Conservation (phyloP, 2,329 filamentous ascomycete genomes). For the Dactylellina parvicollis region DNA sequence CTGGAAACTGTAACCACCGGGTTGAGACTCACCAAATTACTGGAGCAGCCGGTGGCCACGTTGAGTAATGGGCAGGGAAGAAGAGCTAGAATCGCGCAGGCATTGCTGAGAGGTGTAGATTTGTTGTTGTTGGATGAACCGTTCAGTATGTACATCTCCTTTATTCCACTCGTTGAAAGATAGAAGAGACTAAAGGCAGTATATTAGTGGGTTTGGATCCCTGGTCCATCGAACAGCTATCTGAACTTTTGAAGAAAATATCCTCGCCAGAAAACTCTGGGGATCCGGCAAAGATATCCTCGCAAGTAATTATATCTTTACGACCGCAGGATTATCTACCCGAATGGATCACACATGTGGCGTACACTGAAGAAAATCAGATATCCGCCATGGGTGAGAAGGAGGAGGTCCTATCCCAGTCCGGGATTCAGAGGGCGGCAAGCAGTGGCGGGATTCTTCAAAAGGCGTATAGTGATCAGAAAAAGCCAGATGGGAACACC, state of each 20-base stretch:
- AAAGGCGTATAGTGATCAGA: constrained; percentile 48
- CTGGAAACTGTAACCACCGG: constrained; percentile 74
- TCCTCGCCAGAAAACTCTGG: constrained; percentile 28
- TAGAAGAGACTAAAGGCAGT: constrained; percentile 44
- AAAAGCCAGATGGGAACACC: not conserved
- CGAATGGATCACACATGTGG: constrained; percentile 86
- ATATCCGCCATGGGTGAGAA: constrained; percentile 74
- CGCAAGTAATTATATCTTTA: constrained; percentile 78
- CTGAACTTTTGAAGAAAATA: constrained; percentile 65
- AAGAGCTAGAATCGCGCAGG: constrained; percentile 85
- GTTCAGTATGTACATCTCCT: constrained; percentile 70
- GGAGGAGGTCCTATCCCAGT: constrained; percentile 68
- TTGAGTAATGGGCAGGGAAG: constrained; percentile 93
- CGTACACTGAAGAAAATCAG: constrained; percentile 75
- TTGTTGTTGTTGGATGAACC: constrained; percentile 89
- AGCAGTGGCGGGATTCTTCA: constrained; percentile 55
- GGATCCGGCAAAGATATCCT: constrained; percentile 60
- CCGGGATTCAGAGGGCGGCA: constrained; percentile 58
- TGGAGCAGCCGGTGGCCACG: constrained; percentile 85
- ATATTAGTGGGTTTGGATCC: constrained; percentile 83
- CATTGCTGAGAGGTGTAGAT: constrained; percentile 80
- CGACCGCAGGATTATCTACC: constrained; percentile 88
- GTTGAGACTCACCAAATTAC: constrained; percentile 73
- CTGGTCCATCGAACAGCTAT: constrained; percentile 77
- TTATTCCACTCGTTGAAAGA: constrained; percentile 10